A percentile compares a stretch with the other conserved stretches of the same genome.
Evolutionary conservation across 108 stramenopile species (phyloP).

Genomic region (Cyclostephanos invisitatus): DNA sequence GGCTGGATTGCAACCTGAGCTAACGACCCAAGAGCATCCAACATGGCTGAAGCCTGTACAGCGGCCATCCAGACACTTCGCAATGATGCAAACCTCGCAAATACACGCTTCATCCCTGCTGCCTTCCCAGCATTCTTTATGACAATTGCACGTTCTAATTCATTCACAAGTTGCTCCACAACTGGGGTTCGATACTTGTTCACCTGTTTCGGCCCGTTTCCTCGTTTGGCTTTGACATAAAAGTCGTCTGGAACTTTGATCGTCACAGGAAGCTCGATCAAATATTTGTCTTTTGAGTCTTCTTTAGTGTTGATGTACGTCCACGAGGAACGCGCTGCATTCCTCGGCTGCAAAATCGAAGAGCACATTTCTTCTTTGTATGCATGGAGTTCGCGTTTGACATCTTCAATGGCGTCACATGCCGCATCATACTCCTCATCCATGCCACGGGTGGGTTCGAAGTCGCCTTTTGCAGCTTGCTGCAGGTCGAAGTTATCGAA

Average conservation of each 20-base stretch:
- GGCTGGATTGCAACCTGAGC: conserved; percentile 81
- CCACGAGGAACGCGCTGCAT: conserved; percentile 59
- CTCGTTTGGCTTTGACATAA: conserved; percentile 85
- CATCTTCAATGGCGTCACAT: conserved; percentile 72
- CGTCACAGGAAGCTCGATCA: conserved; percentile 83
- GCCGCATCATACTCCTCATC: conserved; percentile 93
- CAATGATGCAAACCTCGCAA: conserved; percentile 92
- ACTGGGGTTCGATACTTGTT: conserved; percentile 88
- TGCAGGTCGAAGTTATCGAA: conserved; percentile 92
- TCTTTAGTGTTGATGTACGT: conserved; percentile 87
- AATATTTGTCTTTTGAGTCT: conserved; percentile 94
- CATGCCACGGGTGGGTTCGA: conserved; percentile 88
- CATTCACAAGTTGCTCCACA: conserved; percentile 75
- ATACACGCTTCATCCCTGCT: conserved; percentile 89
- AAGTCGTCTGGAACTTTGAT: conserved; percentile 89
- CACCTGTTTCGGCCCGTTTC: conserved; percentile 82
- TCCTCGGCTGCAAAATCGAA: conserved; percentile 46
- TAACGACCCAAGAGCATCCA: conserved; percentile 95
- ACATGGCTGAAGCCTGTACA: conserved; percentile 81
- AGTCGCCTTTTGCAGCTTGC: conserved; percentile 81
- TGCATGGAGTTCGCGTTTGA: conserved; percentile 73
- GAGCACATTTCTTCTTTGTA: conserved; percentile 86
- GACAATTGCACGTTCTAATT: conserved; percentile 82
- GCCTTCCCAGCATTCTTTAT: conserved; percentile 86
- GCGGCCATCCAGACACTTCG: conserved; percentile 87